Conservation (phyloP, 2,329 filamentous ascomycete genomes). For the Cladosporium velox region DNA sequence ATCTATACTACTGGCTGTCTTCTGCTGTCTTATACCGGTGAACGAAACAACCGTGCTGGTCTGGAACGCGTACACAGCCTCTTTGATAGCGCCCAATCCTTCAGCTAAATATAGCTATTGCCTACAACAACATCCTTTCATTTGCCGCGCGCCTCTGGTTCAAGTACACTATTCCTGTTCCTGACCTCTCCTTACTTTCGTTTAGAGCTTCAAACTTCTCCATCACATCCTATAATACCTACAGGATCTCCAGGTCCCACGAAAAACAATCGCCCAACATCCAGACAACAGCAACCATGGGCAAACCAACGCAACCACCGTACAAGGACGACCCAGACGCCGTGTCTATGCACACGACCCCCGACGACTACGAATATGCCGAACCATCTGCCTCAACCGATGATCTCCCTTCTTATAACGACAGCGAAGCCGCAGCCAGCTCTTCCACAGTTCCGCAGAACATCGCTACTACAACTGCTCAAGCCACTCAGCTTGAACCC, state of each 20-base stretch:
- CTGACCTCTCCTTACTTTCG: background rate
- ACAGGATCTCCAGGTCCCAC: background rate
- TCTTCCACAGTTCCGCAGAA: background rate
- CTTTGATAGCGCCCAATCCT: background rate
- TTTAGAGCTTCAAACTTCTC: background rate
- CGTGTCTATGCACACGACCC: constrained; percentile 35
- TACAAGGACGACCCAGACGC: constrained; percentile 30
- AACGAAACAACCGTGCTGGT: background rate
- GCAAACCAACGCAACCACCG: constrained; percentile 19
- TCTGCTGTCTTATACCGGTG: background rate
- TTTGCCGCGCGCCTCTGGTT: background rate
- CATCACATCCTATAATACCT: background rate
- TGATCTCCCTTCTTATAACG: constrained; percentile 34
- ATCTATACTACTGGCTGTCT: background rate
- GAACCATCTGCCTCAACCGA: constrained; percentile 9
- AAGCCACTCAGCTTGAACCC: background rate
- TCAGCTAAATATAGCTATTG: background rate
- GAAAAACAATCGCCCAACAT: background rate
- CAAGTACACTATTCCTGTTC: background rate
- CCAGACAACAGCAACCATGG: constrained; percentile 14
- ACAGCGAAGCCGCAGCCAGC: constrained; percentile 28
- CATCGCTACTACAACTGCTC: background rate
- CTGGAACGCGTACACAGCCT: constrained; percentile 1
- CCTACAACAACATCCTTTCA: background rate
- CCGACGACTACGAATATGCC: constrained; percentile 33